phyloP scores from a whole-genome alignment of 2,329 filamentous ascomycete species.

The Aspergillus jensenii region DNA sequence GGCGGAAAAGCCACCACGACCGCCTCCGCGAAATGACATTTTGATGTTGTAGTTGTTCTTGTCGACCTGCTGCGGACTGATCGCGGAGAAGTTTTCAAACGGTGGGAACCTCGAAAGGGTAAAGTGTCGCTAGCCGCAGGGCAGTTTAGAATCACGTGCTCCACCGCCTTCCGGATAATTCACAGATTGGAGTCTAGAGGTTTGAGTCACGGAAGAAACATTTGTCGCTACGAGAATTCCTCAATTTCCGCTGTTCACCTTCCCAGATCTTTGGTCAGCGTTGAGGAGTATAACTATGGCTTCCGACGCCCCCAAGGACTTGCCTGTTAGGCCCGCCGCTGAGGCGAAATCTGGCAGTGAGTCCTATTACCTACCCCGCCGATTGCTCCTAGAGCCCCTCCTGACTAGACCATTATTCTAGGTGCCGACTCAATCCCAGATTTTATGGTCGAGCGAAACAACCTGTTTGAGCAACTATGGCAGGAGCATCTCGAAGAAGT shows the following conservation, averaged over 20 bases:
- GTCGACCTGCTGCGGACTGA: slow-evolving; percentile 25
- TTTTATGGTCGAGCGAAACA: slow-evolving; percentile 79
- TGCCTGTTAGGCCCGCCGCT: slow-evolving; percentile 36
- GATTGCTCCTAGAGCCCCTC: slow-evolving; percentile 31
- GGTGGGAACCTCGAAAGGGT: slow-evolving; percentile 47
- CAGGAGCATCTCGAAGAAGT: slow-evolving; percentile 77
- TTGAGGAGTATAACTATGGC: slow-evolving; percentile 27
- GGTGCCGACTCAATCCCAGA: slow-evolving; percentile 57
- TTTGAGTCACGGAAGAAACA: slow-evolving; percentile 10
- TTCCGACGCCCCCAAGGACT: slow-evolving; percentile 36
- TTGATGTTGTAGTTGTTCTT: slow-evolving; percentile 31
- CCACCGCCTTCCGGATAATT: slow-evolving; percentile 36
- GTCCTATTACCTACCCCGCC: slow-evolving; percentile 32
- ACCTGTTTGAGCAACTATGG: slow-evolving; percentile 86
- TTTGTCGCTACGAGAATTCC: slow-evolving; percentile 13
- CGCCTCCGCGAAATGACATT: slow-evolving; percentile 66
- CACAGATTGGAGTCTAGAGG: slow-evolving; percentile 15
- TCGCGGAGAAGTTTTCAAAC: slow-evolving; percentile 41
- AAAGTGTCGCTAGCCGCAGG: slow-evolving; percentile 38
- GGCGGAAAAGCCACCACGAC: slow-evolving; percentile 52
- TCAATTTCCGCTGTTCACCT: slow-evolving; percentile 22
- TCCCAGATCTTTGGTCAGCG: slow-evolving; percentile 14
- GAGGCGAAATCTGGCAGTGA: slow-evolving; percentile 28
- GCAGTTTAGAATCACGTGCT: slow-evolving; percentile 34
- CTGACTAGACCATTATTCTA: slow-evolving; percentile 24